Evolutionary conservation across 805 yeast genomes (phyloP).

Genomic region (Blastobotrys chiropterorum): DNA sequence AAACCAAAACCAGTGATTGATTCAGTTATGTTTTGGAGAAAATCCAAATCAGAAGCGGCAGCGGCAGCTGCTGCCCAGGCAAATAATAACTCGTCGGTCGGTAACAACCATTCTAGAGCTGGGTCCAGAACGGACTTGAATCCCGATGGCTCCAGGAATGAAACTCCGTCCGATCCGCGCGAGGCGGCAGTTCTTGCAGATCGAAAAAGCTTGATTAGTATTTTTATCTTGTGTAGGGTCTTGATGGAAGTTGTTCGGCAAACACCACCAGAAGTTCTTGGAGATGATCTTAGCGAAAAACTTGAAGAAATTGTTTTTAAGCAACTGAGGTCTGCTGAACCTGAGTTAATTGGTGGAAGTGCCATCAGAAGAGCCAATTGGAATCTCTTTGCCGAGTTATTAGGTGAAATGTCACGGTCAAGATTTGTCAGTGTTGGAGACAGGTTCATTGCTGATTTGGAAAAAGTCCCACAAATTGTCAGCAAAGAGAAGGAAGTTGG

Average conservation of each 20-base stretch:
- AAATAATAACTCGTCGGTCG: slow-evolving; percentile 32
- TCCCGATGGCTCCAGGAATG: background rate
- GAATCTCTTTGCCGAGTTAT: slow-evolving; percentile 80
- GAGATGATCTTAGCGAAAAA: slow-evolving; percentile 73
- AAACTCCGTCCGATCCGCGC: slow-evolving; percentile 13
- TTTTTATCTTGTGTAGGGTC: slow-evolving; percentile 84
- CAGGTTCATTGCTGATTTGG: slow-evolving; percentile 86
- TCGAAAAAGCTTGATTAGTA: slow-evolving; percentile 76
- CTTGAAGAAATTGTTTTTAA: slow-evolving; percentile 91
- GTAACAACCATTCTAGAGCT: slow-evolving; percentile 10
- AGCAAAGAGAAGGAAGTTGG: slow-evolving; percentile 51
- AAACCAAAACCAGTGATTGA: slow-evolving; percentile 96
- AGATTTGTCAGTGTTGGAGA: slow-evolving; percentile 86
- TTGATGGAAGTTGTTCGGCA: slow-evolving; percentile 88
- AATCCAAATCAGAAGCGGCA: slow-evolving; percentile 84
- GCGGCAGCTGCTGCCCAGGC: slow-evolving; percentile 51
- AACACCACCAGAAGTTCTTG: slow-evolving; percentile 64
- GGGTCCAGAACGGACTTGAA: slow-evolving; percentile 4
- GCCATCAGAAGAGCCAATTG: slow-evolving; percentile 85
- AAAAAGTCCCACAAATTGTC: slow-evolving; percentile 58
- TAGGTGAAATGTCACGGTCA: slow-evolving; percentile 86
- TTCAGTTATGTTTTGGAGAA: slow-evolving; percentile 97
- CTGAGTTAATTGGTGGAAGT: slow-evolving; percentile 56
- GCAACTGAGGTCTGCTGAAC: slow-evolving; percentile 84
- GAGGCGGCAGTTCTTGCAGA: slow-evolving; percentile 78